A percentile compares a stretch with the other conserved stretches of the same genome.
These are phyloP conservation scores for Termitomyces sp. DNA, from an alignment of 768 basidiomycete species.

Conservation along the genomic window DNA sequence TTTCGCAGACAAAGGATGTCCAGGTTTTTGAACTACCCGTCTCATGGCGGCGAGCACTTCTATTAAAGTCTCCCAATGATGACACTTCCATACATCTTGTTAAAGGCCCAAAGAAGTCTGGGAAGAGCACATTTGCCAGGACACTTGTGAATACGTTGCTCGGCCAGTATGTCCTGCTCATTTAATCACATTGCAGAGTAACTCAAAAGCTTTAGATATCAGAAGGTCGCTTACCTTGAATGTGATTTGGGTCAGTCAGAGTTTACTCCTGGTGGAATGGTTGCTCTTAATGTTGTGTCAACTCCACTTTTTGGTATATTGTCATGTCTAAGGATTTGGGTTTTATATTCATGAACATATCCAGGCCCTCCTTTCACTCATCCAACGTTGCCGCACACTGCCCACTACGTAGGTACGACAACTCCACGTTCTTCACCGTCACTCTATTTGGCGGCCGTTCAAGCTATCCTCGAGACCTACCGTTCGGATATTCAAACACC, in stretches of 20 bases:
- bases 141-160: conserved; percentile 67
- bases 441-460: conserved; percentile 66
- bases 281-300: conserved; percentile 71
- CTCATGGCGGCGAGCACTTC: conserved; percentile 33
- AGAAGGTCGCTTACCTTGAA: conserved; percentile 85
- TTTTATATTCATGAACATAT: not conserved
- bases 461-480: conserved; percentile 61
- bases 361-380: conserved; percentile 89
- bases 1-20: conserved; percentile 29
- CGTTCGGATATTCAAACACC: conserved; percentile 61
- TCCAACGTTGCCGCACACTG: conserved; percentile 57
- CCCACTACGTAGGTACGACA: conserved; percentile 79
- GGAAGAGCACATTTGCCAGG: conserved; percentile 87
- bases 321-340: not conserved
- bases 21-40: conserved; percentile 29
- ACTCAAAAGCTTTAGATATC: conserved; percentile 42
- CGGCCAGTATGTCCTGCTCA: conserved; percentile 34
- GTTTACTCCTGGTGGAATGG: conserved; percentile 83
- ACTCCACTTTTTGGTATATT: conserved; percentile 61
- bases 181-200: not conserved
- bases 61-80: conserved; percentile 7
- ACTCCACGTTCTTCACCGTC: conserved; percentile 75
- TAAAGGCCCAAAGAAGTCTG: conserved; percentile 80
- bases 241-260: conserved; percentile 94
- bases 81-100: conserved; percentile 47